Conservation (phyloP, 345 rosid genomes). For the Adansonia digitata region DNA sequence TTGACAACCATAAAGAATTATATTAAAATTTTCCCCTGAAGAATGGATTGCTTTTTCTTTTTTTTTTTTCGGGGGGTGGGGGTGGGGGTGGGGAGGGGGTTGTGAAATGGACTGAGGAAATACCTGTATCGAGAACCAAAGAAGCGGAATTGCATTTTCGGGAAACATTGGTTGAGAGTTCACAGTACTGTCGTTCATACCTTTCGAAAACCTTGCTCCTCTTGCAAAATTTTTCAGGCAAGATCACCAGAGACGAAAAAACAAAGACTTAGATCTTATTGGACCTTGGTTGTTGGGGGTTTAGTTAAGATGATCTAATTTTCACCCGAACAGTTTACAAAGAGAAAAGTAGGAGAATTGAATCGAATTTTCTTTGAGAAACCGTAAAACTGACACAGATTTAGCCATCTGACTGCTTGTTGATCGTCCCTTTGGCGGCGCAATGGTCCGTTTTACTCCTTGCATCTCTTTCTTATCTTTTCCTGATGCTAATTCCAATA, state of each 20-base stretch:
- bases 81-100: too few species aligned
- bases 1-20: neutral
- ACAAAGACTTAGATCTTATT: conserved; percentile 8
- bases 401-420: neutral
- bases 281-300: neutral
- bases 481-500: too few species aligned
- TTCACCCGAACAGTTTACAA: neutral
- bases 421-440: neutral
- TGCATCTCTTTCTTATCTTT: too few species aligned
- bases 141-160: conserved; percentile 63
- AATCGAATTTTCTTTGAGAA: neutral
- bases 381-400: neutral
- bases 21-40: too few species aligned
- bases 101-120: neutral
- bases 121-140: conserved; percentile 51
- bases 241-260: neutral
- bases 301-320: neutral
- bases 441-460: neutral
- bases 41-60: too few species aligned
- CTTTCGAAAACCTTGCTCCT: conserved; percentile 89
- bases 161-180: conserved; percentile 80
- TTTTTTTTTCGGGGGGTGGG: too few species aligned
- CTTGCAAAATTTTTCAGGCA: conserved; percentile 5
- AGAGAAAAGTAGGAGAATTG: neutral
- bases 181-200: conserved; percentile 91